phyloP scores from a whole-genome alignment of 2,329 filamentous ascomycete species.

The Helicocarpus griseus region DNA sequence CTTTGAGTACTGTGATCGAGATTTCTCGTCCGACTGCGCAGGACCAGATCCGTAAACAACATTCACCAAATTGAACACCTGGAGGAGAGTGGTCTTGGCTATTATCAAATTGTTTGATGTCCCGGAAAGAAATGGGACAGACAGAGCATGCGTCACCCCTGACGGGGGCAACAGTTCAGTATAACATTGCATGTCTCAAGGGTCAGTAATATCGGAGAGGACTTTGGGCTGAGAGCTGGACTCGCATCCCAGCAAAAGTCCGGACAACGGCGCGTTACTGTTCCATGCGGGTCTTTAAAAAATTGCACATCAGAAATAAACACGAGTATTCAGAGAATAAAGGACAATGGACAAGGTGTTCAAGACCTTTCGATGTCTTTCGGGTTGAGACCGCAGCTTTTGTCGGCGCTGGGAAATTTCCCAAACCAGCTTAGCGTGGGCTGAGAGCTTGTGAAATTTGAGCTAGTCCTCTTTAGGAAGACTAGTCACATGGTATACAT shows the following conservation, averaged over 20 bases:
- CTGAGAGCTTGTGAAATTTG: neutral
- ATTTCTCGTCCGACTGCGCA: conserved; percentile 39
- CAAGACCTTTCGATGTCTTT: neutral
- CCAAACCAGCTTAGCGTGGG: neutral
- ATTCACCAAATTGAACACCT: conserved; percentile 70
- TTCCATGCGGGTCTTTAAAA: neutral
- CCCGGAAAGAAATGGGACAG: conserved; percentile 65
- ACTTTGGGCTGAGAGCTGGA: neutral
- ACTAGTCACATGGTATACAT: neutral
- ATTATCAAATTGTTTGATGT: conserved; percentile 77
- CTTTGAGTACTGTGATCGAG: conserved; percentile 58
- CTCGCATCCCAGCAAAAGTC: neutral
- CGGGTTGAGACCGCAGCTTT: neutral
- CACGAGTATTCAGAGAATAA: neutral
- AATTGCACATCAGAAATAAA: neutral
- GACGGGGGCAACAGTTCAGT: conserved; percentile 90
- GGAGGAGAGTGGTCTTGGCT: conserved; percentile 84
- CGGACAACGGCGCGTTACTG: neutral
- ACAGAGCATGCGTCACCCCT: conserved; percentile 81
- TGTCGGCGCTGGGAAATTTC: neutral
- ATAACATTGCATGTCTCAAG: conserved; percentile 81
- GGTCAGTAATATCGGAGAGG: neutral
- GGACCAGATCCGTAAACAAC: conserved; percentile 41
- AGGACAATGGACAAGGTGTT: neutral
- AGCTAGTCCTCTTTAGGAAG: neutral